Conservation (phyloP, 2,329 filamentous ascomycete genomes). For the Calonectria crousiana region DNA sequence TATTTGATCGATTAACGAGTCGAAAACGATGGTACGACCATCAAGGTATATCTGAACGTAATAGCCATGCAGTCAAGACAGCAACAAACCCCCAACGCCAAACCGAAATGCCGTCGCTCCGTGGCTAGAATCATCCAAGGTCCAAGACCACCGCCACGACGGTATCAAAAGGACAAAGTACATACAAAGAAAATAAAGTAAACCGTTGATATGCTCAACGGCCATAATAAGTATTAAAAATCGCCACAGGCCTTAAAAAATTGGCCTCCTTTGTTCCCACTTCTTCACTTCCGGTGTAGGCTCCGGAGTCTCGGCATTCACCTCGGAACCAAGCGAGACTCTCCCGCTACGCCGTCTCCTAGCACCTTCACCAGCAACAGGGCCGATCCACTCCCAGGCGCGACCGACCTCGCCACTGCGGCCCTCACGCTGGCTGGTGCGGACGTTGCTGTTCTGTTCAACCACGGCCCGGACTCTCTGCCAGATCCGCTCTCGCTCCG, state of each 20-base stretch:
- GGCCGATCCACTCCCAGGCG: slow-evolving; percentile 79
- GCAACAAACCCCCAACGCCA: slow-evolving; percentile 37
- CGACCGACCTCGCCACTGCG: slow-evolving; percentile 74
- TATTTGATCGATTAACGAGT: slow-evolving; percentile 1
- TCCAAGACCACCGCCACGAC: slow-evolving; percentile 23
- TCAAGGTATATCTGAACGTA: slow-evolving; percentile 20
- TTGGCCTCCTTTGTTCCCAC: slow-evolving; percentile 57
- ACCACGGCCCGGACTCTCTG: slow-evolving; percentile 84
- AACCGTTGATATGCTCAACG: slow-evolving; percentile 21
- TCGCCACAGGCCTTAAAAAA: slow-evolving; percentile 49
- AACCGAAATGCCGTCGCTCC: slow-evolving; percentile 26
- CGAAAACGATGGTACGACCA: slow-evolving; percentile 8
- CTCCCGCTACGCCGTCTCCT: slow-evolving; percentile 65
- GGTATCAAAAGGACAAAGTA: slow-evolving; percentile 19
- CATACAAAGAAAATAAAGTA: slow-evolving; percentile 31
- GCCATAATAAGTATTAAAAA: slow-evolving; percentile 17
- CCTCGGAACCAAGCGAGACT: slow-evolving; percentile 59
- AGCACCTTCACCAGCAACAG: slow-evolving; percentile 59
- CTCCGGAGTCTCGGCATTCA: slow-evolving; percentile 52
- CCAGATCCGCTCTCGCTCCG: slow-evolving; percentile 86
- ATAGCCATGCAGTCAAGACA: slow-evolving; percentile 32
- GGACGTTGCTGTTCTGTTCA: slow-evolving; percentile 93
- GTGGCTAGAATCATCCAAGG: slow-evolving; percentile 31
- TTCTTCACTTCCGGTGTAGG: slow-evolving; percentile 47
- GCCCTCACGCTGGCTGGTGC: slow-evolving; percentile 78